Percentiles rank a stretch among this genome's conserved stretches.
Conservation (phyloP, 1,139 yeast species). For the Pichia sp. region DNA sequence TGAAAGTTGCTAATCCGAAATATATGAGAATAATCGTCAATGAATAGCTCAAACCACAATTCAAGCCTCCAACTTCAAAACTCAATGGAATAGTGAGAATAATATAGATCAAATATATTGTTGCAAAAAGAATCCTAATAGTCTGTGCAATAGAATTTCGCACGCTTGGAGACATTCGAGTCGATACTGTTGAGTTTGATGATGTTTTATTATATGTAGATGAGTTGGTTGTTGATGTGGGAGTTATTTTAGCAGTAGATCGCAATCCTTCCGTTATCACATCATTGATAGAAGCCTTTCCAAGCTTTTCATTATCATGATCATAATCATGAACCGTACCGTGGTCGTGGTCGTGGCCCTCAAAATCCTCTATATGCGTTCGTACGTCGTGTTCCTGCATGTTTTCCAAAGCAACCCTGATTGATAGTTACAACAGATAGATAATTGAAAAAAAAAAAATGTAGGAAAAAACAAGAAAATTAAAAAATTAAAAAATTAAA, state of each 20-base stretch:
- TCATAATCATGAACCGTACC: too few species aligned
- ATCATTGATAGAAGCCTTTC: too few species aligned
- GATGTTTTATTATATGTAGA: neutral
- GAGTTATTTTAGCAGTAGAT: neutral
- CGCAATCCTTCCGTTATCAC: too few species aligned
- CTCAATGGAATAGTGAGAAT: conserved; percentile 85
- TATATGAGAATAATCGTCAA: conserved; percentile 64
- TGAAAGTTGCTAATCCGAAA: conserved; percentile 62
- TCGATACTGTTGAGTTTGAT: neutral
- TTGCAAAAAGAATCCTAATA: conserved; percentile 34
- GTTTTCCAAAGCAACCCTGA: neutral
- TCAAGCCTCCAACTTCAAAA: conserved; percentile 89
- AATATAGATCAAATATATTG: conserved; percentile 56
- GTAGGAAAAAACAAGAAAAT: too few species aligned
- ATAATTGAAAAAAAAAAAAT: neutral
- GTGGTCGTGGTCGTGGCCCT: too few species aligned
- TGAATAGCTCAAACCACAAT: conserved; percentile 84
- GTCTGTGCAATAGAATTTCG: conserved; percentile 4
- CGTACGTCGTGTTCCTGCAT: neutral
- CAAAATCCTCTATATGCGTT: neutral
- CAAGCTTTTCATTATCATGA: too few species aligned
- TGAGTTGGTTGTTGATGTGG: neutral
- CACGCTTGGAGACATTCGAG: neutral
- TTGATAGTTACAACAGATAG: neutral
- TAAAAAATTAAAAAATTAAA: too few species aligned